Evolutionary conservation across 2,329 filamentous ascomycete species (phyloP), one percentile per base, ranked within the genome.

Genomic region (Tolypocladium paradoxum): DNA sequence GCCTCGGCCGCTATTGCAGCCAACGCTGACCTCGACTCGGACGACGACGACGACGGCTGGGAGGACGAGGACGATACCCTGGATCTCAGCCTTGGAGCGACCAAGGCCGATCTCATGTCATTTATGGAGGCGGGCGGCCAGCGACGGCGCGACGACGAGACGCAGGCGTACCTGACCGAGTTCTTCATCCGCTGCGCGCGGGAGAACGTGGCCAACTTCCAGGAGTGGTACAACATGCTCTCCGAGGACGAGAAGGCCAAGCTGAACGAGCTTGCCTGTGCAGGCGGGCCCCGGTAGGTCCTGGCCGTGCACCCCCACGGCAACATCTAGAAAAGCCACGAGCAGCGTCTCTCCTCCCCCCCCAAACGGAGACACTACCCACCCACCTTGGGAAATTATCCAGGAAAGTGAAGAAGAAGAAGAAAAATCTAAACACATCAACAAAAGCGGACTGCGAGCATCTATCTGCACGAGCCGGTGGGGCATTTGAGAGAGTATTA

Each of bases 121-220:
- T 90, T 81, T 62, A 79, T 82, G 27, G 84, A 84, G 46, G 76
- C 77, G 18, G 76, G 76, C 52, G 76, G 64, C 47, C 72, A 73
- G 61, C 82, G 90, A 51, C 82, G 86, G 63, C 81, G 85, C 35
- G 92, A 97, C 65, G 90, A 96, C 64, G 90, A 96, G 75, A 96
- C 91, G 8, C 89, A 95, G 66, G 81, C 79, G 4, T 96, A 90
- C 67, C 74, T 97, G 48, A 78, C 83, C 1, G 83, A 91, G 16
- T 96, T 95, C 72, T 96, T 96, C 72, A 67, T 84, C 49, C 65
- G 68, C 14, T 78, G 77, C 11, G 78, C 75, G 12, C 73, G 70
- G n/a, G 79, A 82, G 54, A 78, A 83, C 58, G 69, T 76, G 46
- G 76, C 76, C 50, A 74, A 72, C 53, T 83, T 83, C 67, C 73